Evolutionary conservation across 169 alveolate genomes (phyloP), one percentile per base, ranked within the genome.

Genomic region (Eimeria sp.): DNA sequence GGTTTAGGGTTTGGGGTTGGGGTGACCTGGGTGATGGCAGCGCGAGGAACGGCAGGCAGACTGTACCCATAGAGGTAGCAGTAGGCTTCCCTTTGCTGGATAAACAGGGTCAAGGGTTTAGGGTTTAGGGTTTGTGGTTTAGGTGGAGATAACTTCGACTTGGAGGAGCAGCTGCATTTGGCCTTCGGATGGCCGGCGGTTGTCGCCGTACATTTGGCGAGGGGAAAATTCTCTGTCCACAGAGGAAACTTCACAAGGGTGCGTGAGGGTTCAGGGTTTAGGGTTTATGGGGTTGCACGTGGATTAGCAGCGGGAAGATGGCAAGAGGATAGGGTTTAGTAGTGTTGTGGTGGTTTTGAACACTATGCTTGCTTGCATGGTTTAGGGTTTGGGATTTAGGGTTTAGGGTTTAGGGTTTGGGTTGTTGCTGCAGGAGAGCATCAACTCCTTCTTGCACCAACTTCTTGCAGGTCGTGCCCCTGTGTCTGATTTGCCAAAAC

Each of bases 141-240:
- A 78, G 57, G 30, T n/a, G 94, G 63, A 9, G 67, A 16, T 51
- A 14, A 30, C 72, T 51, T 43, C 67, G 76, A 27, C 27, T 43
- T 43, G 18, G 63, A 54, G 18, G 63, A 54, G 10, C 61, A 22
- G 5, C 86, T 75, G 57, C 54, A 34, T 75, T 96, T 98, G 70
- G 98, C 98, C 34, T 98, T 98, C 90, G 99, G 99, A 13, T 98
- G 97, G 96, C 99, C 99, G 22, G 99, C 99, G 63, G 98, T 97
- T 27, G 96, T 98, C 22, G 99, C 99, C 3, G 82, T 98, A 30
- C 95, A 96, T 58, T 96, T 97, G 70, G 97, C 95, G 75, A 98
- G 97, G 84, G 97, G 96, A 57, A 94, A 84, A 58, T 94, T 65
- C 61, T 47, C 92, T 25, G 80, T 88, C 30, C 96, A 86, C 95